phyloP scores from a whole-genome alignment of 192 early-diverging fungal species.

The Dimargaris verticillata region DNA sequence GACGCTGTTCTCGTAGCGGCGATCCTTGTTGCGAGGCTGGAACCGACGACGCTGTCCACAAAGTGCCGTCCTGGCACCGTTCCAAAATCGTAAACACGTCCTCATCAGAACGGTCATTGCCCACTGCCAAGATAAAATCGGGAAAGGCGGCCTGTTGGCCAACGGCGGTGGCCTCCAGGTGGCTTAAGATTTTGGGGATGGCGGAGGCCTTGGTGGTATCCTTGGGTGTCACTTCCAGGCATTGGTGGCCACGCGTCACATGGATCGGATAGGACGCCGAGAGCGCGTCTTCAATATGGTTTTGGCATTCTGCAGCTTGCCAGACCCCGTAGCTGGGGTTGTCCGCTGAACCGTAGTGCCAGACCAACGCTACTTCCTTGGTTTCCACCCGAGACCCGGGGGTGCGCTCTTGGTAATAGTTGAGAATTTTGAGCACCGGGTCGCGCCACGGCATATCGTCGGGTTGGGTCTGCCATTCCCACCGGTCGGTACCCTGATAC shows the following conservation, averaged over 20 bases:
- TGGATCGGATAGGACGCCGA: slow-evolving; percentile 52
- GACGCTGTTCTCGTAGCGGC: neutral
- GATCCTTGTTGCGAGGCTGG: neutral
- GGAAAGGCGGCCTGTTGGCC: slow-evolving; percentile 1
- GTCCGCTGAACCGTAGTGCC: slow-evolving; percentile 50
- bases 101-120: slow-evolving; percentile 67
- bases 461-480: slow-evolving; percentile 39
- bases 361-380: slow-evolving; percentile 53
- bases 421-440: slow-evolving; percentile 58
- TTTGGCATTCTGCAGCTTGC: slow-evolving; percentile 73
- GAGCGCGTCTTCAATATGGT: slow-evolving; percentile 60
- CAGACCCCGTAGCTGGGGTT: slow-evolving; percentile 43
- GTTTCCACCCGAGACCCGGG: slow-evolving; percentile 61
- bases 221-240: slow-evolving; percentile 53
- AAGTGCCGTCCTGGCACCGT: slow-evolving; percentile 15
- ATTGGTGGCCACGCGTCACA: slow-evolving; percentile 42
- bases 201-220: slow-evolving; percentile 51
- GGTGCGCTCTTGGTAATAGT: slow-evolving; percentile 70
- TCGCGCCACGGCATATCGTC: slow-evolving; percentile 48
- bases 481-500: slow-evolving; percentile 25
- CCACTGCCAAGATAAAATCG: slow-evolving; percentile 55
- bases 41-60: neutral
- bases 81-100: slow-evolving; percentile 61
- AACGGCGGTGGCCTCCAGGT: slow-evolving; percentile 15
- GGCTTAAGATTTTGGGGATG: slow-evolving; percentile 37